Evolutionary conservation across 106 monocot species (phyloP).

Genomic region (Dendrobium officinale): DNA sequence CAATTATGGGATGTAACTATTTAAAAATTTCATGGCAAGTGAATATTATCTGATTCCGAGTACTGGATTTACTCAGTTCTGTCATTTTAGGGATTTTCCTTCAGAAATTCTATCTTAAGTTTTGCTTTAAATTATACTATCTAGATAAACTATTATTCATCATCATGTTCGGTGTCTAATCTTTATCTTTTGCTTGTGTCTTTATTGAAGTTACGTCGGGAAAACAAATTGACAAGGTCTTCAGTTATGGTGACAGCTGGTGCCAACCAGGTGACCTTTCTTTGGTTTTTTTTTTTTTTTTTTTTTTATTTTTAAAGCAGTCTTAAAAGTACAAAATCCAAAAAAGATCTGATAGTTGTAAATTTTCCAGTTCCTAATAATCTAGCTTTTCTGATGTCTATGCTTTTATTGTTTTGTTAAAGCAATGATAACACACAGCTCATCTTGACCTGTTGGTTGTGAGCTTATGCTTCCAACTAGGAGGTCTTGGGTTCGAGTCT

Average conservation of each 20-base stretch:
- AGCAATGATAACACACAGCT: background rate
- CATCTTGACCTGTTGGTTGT: no score
- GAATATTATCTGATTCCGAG: background rate
- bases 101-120: background rate
- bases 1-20: background rate
- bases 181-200: background rate
- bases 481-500: no score
- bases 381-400: background rate
- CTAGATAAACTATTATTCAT: background rate
- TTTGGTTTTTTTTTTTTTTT: background rate
- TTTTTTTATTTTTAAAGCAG: no score
- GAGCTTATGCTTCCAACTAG: no score
- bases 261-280: slow-evolving; percentile 82
- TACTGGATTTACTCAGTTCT: background rate
- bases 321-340: background rate
- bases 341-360: background rate
- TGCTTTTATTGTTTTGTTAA: background rate
- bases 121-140: background rate
- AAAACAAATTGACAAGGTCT: slow-evolving; percentile 80
- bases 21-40: background rate
- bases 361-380: background rate
- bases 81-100: background rate
- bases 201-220: slow-evolving; percentile 35
- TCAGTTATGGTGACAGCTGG: slow-evolving; percentile 98
- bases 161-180: background rate